Evolutionary conservation across 2,329 filamentous ascomycete genomes (phyloP).

Genomic region (Neurospora sp.): DNA sequence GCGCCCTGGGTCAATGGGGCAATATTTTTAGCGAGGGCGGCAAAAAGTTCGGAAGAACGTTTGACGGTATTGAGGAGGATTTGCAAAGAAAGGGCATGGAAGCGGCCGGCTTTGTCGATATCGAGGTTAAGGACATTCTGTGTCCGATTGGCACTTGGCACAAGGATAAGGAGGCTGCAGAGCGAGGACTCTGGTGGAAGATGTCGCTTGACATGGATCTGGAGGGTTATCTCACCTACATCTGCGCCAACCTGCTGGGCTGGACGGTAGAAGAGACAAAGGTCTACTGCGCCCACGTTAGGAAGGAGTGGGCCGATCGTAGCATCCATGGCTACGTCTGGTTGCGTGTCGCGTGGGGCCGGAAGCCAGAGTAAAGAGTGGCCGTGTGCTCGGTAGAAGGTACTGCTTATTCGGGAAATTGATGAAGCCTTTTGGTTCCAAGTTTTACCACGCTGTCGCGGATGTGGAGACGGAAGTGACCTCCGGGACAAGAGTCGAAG

Average conservation of each 20-base stretch:
- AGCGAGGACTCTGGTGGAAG: slow-evolving; percentile 4
- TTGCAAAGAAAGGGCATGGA: slow-evolving; percentile 5
- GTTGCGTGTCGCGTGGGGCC: slow-evolving; percentile 1
- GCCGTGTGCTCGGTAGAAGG: background rate
- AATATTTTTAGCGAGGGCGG: slow-evolving; percentile 10
- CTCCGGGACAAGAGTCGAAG: background rate
- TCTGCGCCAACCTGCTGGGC: slow-evolving; percentile 11
- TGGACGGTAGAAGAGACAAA: slow-evolving; percentile 12
- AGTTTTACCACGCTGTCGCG: background rate
- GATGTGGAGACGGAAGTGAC: background rate
- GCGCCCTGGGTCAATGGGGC: slow-evolving; percentile 16
- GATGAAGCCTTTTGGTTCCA: background rate
- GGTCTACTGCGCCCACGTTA: slow-evolving; percentile 9
- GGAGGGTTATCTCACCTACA: slow-evolving; percentile 11
- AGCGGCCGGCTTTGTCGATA: slow-evolving; percentile 13
- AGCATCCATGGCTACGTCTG: slow-evolving; percentile 1
- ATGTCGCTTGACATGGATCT: slow-evolving; percentile 6
- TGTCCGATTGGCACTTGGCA: slow-evolving; percentile 6
- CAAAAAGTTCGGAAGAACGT: slow-evolving; percentile 2
- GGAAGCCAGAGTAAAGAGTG: slow-evolving; percentile 1
- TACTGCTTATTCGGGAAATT: background rate
- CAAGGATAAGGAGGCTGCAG: slow-evolving; percentile 5
- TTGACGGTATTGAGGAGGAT: slow-evolving; percentile 1
- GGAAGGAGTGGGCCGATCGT: slow-evolving; percentile 7
- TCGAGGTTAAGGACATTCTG: slow-evolving; percentile 4